Conservation (phyloP, 75 land plant genomes). For the Sequoiadendron giganteum region DNA sequence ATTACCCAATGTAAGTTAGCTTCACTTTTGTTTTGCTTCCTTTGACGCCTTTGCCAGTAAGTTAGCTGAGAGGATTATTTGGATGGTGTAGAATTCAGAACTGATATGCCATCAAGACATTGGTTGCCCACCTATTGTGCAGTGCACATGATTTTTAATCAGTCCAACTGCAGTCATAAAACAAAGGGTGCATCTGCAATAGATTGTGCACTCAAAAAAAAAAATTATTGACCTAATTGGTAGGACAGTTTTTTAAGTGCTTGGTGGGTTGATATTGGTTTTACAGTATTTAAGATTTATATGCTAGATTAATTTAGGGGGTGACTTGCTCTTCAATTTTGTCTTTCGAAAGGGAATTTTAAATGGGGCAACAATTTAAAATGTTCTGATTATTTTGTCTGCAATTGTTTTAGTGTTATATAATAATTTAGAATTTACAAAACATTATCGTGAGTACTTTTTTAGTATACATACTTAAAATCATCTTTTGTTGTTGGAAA, state of each 20-base stretch:
- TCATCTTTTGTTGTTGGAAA: too few species aligned
- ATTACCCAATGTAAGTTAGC: not conserved
- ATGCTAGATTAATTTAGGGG: not conserved
- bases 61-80: not conserved
- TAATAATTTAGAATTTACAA: too few species aligned
- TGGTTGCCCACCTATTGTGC: not conserved
- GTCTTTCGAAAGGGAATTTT: too few species aligned
- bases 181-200: not conserved
- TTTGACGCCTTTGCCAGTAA: not conserved
- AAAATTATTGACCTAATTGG: too few species aligned
- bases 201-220: not conserved
- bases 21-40: not conserved
- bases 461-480: too few species aligned
- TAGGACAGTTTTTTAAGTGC: not conserved
- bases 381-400: too few species aligned
- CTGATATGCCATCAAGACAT: not conserved
- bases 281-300: not conserved
- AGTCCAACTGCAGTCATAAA: not conserved
- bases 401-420: too few species aligned
- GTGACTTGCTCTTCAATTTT: too few species aligned
- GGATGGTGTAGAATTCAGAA: not conserved
- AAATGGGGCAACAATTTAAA: too few species aligned
- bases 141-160: not conserved
- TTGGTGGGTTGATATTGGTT: not conserved
- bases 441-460: too few species aligned